These are phyloP conservation scores for Trypethelium eluteriae DNA, from an alignment of 495 filamentous ascomycete species.

Conservation along the genomic window DNA sequence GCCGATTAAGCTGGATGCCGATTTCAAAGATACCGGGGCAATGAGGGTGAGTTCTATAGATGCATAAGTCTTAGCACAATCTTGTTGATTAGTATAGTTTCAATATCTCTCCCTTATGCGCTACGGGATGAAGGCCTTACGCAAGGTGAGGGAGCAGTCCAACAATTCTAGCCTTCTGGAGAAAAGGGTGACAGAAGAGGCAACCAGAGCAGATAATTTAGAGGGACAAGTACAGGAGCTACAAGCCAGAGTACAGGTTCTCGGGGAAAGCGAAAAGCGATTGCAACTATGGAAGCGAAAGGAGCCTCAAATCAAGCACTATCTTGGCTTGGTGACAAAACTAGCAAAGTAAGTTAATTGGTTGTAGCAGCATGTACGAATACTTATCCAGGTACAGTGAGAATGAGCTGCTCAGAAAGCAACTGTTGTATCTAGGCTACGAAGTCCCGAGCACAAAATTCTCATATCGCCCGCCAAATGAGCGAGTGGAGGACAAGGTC, in stretches of 20 bases:
- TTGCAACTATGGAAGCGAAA: constrained; percentile 28
- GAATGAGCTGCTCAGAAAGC: constrained; percentile 25
- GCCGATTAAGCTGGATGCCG: constrained; percentile 30
- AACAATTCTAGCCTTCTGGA: constrained; percentile 17
- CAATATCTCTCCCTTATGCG: constrained; percentile 37
- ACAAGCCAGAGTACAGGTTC: constrained; percentile 22
- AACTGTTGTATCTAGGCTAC: constrained; percentile 29
- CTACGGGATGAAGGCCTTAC: constrained; percentile 23
- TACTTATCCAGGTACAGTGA: constrained; percentile 26
- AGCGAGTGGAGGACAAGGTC: constrained; percentile 5
- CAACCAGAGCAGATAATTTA: constrained; percentile 16
- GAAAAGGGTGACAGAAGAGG: constrained; percentile 4
- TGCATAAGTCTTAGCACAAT: not conserved
- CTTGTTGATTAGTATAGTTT: constrained; percentile 29
- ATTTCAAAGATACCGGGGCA: constrained; percentile 32
- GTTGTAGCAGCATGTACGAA: not conserved
- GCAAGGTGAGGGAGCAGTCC: constrained; percentile 17
- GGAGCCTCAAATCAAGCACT: constrained; percentile 30
- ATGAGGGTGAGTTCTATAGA: constrained; percentile 30
- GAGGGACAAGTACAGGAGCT: constrained; percentile 33
- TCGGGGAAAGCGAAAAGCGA: constrained; percentile 23
- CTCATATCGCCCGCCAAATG: constrained; percentile 8
- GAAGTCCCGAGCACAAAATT: constrained; percentile 18
- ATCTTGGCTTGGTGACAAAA: constrained; percentile 24
- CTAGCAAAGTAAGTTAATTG: constrained; percentile 27